phyloP scores from a whole-genome alignment of 371 early-diverging fungal species.

The Parasitella parasitica region DNA sequence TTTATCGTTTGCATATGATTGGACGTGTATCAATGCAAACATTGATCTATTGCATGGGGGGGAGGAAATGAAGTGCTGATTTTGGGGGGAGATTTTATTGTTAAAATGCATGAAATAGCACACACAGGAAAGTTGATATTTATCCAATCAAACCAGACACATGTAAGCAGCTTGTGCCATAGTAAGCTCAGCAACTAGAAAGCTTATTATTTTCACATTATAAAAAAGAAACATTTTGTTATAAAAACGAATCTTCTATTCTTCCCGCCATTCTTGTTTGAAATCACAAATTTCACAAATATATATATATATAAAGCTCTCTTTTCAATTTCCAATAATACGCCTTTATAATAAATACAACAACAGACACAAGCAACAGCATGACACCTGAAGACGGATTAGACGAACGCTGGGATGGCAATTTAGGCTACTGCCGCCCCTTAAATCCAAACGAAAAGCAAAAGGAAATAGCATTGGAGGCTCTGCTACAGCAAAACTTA shows the following conservation, averaged over 20 bases:
- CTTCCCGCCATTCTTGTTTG: not conserved
- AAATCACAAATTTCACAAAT: not conserved
- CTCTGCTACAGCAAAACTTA: not conserved
- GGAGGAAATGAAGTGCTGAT: not conserved
- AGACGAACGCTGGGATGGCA: not conserved
- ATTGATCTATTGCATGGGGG: not conserved
- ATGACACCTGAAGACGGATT: not conserved
- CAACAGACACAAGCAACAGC: not conserved
- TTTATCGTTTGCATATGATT: not conserved
- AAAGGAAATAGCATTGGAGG: not conserved
- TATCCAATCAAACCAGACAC: not conserved
- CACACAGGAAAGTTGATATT: not conserved
- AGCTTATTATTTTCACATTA: not conserved
- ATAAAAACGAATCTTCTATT: not conserved
- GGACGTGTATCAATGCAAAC: not conserved
- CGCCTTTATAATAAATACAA: not conserved
- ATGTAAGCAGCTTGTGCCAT: not conserved
- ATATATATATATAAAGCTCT: too few species aligned
- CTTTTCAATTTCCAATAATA: too few species aligned
- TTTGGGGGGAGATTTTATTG: too few species aligned
- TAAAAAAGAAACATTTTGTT: not conserved
- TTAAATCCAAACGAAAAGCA: not conserved
- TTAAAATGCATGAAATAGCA: not conserved
- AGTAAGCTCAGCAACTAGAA: not conserved
- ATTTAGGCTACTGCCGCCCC: not conserved